Conservation (phyloP, 192 early-diverging fungal genomes). For the Coemansia sp. region DNA sequence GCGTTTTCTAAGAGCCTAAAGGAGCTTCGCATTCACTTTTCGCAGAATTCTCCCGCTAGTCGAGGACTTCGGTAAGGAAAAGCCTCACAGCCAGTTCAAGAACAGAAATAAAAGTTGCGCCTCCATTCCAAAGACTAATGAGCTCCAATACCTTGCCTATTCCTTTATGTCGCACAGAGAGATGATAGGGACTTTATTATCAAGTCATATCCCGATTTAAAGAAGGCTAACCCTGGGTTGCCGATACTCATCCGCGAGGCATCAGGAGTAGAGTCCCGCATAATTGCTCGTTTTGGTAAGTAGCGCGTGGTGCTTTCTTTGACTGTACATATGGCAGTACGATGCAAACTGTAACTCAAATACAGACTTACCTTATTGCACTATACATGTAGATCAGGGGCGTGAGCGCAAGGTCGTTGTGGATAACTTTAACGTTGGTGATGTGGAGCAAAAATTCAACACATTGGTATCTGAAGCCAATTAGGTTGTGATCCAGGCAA, state of each 20-base stretch:
- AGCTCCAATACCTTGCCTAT: background rate
- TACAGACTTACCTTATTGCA: background rate
- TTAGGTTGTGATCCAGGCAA: slow-evolving; percentile 11
- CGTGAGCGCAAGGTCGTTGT: slow-evolving; percentile 76
- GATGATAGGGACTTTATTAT: slow-evolving; percentile 76
- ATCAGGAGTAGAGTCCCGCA: slow-evolving; percentile 74
- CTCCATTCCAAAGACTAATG: background rate
- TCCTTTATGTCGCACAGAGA: background rate
- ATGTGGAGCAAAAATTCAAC: slow-evolving; percentile 72
- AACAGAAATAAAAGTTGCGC: background rate
- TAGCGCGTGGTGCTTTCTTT: background rate
- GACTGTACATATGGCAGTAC: too few species aligned
- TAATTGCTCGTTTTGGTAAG: slow-evolving; percentile 90
- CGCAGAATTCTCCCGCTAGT: slow-evolving; percentile 75
- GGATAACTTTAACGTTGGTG: slow-evolving; percentile 67
- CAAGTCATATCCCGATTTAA: slow-evolving; percentile 77
- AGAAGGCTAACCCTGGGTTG: slow-evolving; percentile 81
- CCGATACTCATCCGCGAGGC: slow-evolving; percentile 93
- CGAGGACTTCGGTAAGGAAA: slow-evolving; percentile 70
- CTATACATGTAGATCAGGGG: slow-evolving; percentile 64
- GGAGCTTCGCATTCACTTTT: slow-evolving; percentile 90
- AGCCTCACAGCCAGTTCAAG: background rate
- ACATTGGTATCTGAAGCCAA: slow-evolving; percentile 59
- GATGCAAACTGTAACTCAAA: too few species aligned
- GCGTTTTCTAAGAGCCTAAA: slow-evolving; percentile 68